Base-by-base conservation (phyloP, 2,329 filamentous ascomycete species). In the Ampelomyces quisqualis region DNA sequence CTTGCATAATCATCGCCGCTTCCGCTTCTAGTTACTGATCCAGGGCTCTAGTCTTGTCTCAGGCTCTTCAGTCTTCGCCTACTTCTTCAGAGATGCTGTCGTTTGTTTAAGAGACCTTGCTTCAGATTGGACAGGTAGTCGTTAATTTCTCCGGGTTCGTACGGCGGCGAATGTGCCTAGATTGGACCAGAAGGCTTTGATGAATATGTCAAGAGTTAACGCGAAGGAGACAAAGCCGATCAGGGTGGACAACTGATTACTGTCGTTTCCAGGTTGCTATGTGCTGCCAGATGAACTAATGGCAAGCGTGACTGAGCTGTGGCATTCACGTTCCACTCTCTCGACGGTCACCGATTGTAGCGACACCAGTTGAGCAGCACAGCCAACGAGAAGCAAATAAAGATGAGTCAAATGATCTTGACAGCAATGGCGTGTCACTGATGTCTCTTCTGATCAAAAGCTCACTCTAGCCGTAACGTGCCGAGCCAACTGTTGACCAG, bases 141-240 rank as follows among this genome's bases (percentile, higher is more conserved):
- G 34, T 66, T 59, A n/a, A 73, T 69, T 45, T 73, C 65, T 24
- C 59, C 50, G 5, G 62, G 56, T 1, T n/a, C n/a, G n/a, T n/a
- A 69, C 70, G 33, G 64, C 57, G 24, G 49, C 45, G 20, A 72
- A 43, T 3, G 69, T 72, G n/a, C 55, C 43, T 24, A 73, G 47
- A 14, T 70, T 69, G 32, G 55, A 52, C 70, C 68, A 73, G 36
- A 71, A 61, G 6, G 73, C 68, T 34, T 65, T 60, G 18, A 73
- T 34, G 49, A 71, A 67, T 11, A 70, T 73, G n/a, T 55, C 61
- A 13, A 73, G 43, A 0, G 71, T 74, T 56, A 73, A 72, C 21
- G 65, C 66, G 34, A 73, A 73, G 24, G 63, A 67, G 19, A 73
- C 57, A 43, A 73, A 67, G 34, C 70, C 70, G 20, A 72, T 68